Conservation (phyloP, 441 rosid genomes). For the Isatis lusitanica region DNA sequence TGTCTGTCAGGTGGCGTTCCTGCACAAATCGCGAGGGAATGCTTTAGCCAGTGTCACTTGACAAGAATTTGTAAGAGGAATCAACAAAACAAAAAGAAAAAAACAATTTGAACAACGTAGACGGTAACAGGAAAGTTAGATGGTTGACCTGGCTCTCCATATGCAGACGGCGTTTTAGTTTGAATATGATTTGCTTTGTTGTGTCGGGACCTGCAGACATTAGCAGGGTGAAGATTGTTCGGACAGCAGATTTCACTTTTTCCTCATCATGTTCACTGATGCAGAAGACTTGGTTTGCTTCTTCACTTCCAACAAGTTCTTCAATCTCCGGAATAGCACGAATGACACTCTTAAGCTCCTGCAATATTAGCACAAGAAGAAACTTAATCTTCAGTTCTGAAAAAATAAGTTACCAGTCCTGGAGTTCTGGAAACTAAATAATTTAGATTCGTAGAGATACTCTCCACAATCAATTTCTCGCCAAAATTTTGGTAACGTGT, state of each 20-base stretch:
- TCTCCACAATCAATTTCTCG: background rate
- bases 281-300: constrained; percentile 48
- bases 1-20: constrained; percentile 48
- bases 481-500: background rate
- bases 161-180: constrained; percentile 65
- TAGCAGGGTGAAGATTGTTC: constrained; percentile 72
- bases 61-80: background rate
- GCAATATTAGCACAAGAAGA: constrained; percentile 20
- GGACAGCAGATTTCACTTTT: constrained; percentile 63
- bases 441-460: background rate
- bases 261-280: constrained; percentile 52
- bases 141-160: constrained; percentile 62
- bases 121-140: background rate
- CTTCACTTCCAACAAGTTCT: constrained; percentile 67
- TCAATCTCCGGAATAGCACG: constrained; percentile 77
- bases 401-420: background rate
- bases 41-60: background rate
- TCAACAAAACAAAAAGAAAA: background rate
- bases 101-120: background rate
- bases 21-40: constrained; percentile 9
- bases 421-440: background rate
- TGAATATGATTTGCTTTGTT: constrained; percentile 51
- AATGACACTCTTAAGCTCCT: constrained; percentile 89
- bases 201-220: constrained; percentile 77
- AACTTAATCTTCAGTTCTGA: background rate